Base-by-base conservation (phyloP, 2,329 filamentous ascomycete genomes). In the Penicillium fuscoglaucum region DNA sequence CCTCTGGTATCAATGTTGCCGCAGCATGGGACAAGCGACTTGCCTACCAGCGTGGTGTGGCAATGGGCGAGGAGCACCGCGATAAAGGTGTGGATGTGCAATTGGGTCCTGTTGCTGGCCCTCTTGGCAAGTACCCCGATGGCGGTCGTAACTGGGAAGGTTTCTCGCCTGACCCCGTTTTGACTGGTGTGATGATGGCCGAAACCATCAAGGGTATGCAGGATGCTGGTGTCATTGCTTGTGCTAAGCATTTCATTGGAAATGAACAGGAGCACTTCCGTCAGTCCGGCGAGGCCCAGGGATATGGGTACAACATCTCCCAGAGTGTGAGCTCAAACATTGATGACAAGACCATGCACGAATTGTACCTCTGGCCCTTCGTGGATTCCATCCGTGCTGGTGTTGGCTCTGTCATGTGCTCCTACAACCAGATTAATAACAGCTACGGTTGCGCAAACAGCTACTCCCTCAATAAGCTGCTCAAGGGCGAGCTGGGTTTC, bases 151-250 rank as follows among this genome's bases (percentile, higher is more conserved):
- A 89, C 72, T 91, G 89, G 90, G 78, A 80, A 67, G 78, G 78
- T 9, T 86, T 85, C 77, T 86, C 87, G 6, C 87, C 89, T 3
- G 90, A 95, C 67, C 90, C 90, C 0, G 87, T 89, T 15, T 80
- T 92, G 53, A 87, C 90, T 52, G 92, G 89, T 52, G 79, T 88
- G 62, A 85, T 86, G 54, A 87, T 93, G 65, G 85, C 85, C 39
- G 82, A 90, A 70, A 90, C 88, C 1, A 83, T 96, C 60, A 83
- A 85, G 70, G 92, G 92, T 60, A 93, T 96, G 45, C 92, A 96
- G 71, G 84, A 88, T 68, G 86, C 87, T 15, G 91, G 91, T 72
- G 85, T 93, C 53, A 89, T 96, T 76, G 91, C 92, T 60, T 92
- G 89, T 68, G 88, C 89, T 47, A 93, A 93, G 80, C 90, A 93